phyloP scores from a whole-genome alignment of 441 rosid species.

The Adansonia rubrostipa region DNA sequence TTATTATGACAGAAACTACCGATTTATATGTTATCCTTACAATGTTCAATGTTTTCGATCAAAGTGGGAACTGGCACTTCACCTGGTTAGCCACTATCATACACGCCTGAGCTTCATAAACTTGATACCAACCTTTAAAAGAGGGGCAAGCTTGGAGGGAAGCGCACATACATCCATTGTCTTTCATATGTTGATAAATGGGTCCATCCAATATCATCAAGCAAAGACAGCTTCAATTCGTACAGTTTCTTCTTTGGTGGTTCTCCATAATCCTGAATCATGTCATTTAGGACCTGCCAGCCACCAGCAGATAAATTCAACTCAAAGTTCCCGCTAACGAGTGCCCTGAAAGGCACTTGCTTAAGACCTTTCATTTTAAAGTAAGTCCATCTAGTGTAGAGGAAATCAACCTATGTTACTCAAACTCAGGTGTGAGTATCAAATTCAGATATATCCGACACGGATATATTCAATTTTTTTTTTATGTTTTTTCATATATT shows the following conservation, averaged over 20 bases:
- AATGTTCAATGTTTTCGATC: constrained; percentile 8
- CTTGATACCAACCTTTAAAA: constrained; percentile 42
- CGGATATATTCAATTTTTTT: too few species aligned
- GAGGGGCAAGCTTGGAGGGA: constrained; percentile 78
- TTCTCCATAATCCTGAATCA: constrained; percentile 79
- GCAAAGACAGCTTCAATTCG: constrained; percentile 73
- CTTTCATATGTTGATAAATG: constrained; percentile 73
- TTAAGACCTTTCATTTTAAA: background rate
- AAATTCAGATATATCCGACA: too few species aligned
- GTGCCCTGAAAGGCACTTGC: background rate
- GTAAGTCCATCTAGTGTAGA: background rate
- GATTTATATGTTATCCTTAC: background rate
- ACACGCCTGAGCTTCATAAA: background rate
- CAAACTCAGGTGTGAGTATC: too few species aligned
- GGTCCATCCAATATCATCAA: constrained; percentile 83
- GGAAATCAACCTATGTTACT: too few species aligned
- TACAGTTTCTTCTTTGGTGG: constrained; percentile 79
- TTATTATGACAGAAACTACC: constrained; percentile 1
- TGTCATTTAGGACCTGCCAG: constrained; percentile 67
- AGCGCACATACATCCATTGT: constrained; percentile 92
- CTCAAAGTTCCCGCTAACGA: background rate
- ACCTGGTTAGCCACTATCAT: background rate
- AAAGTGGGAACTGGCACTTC: background rate
- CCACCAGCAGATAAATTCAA: background rate
- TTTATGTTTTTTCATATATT: too few species aligned